A percentile compares a stretch with the other conserved stretches of the same genome.
These are phyloP conservation scores for Pyrenochaeta sp. DNA, from an alignment of 2,329 filamentous ascomycete genomes.

Conservation along the genomic window DNA sequence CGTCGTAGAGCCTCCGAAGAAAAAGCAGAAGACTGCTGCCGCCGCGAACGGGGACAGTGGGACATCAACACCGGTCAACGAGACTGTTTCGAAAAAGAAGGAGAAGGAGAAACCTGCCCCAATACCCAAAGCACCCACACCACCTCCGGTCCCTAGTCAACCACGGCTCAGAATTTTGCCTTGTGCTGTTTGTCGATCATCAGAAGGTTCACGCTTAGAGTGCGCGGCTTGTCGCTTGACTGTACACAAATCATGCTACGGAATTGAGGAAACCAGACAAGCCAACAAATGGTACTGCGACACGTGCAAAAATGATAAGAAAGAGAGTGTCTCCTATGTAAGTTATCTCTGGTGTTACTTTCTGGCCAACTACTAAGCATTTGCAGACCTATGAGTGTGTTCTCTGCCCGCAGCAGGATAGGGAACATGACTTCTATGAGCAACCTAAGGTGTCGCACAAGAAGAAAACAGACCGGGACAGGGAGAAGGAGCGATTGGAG, in stretches of 20 bases:
- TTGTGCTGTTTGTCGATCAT: slow-evolving; percentile 82
- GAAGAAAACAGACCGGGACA: slow-evolving; percentile 93
- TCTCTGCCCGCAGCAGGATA: slow-evolving; percentile 83
- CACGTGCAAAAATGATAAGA: slow-evolving; percentile 94
- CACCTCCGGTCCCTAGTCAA: slow-evolving; percentile 74
- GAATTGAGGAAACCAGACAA: slow-evolving; percentile 74
- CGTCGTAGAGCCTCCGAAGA: slow-evolving; percentile 64
- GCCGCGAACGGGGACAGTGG: slow-evolving; percentile 58
- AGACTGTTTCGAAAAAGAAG: slow-evolving; percentile 52
- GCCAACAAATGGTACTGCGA: slow-evolving; percentile 89
- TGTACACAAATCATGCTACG: slow-evolving; percentile 92
- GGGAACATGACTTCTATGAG: slow-evolving; percentile 84
- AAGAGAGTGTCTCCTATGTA: slow-evolving; percentile 89
- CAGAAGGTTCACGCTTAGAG: slow-evolving; percentile 68
- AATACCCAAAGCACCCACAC: slow-evolving; percentile 55
- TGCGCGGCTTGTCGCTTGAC: slow-evolving; percentile 91
- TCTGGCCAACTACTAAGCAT: slow-evolving; percentile 25
- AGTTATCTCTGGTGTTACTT: slow-evolving; percentile 42
- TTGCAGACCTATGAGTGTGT: slow-evolving; percentile 86
- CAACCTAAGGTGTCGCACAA: slow-evolving; percentile 78
- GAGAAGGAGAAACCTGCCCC: slow-evolving; percentile 56
- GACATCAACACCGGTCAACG: slow-evolving; percentile 51
- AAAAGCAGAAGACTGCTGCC: slow-evolving; percentile 63
- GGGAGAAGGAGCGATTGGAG: slow-evolving; percentile 86
- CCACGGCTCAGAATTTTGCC: slow-evolving; percentile 81